Evolutionary conservation across 352 stramenopile species (phyloP).

Genomic region (Phytophthora megakarya): DNA sequence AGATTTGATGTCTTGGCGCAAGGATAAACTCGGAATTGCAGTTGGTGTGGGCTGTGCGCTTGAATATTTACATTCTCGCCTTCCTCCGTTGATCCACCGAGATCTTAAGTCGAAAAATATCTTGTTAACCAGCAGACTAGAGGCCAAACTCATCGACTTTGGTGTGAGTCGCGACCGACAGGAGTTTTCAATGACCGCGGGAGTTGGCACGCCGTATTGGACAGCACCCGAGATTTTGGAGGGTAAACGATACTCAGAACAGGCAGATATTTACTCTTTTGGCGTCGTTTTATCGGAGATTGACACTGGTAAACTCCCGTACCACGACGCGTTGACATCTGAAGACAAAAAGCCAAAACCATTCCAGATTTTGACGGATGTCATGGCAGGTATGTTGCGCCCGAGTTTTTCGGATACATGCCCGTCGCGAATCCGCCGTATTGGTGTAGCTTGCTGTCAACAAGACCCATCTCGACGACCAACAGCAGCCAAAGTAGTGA

Average conservation of each 20-base stretch:
- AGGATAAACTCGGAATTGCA: constrained; percentile 44
- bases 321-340: constrained; percentile 26
- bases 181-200: constrained; percentile 36
- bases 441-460: constrained; percentile 47
- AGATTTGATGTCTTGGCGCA: constrained; percentile 33
- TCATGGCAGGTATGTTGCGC: constrained; percentile 45
- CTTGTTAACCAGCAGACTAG: constrained; percentile 65
- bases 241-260: constrained; percentile 31
- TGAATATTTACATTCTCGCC: constrained; percentile 35
- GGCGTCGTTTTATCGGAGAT: constrained; percentile 47
- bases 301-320: constrained; percentile 38
- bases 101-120: constrained; percentile 58
- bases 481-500: constrained; percentile 24
- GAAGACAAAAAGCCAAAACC: constrained; percentile 41
- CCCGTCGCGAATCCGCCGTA: constrained; percentile 41
- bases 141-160: constrained; percentile 68
- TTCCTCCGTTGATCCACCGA: constrained; percentile 38
- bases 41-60: constrained; percentile 38
- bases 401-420: constrained; percentile 50
- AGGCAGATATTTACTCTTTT: constrained; percentile 50
- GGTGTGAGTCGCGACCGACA: constrained; percentile 27
- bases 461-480: constrained; percentile 41
- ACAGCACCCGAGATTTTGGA: constrained; percentile 43
- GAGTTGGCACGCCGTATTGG: constrained; percentile 37
- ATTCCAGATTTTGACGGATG: constrained; percentile 47